Evolutionary conservation across 805 yeast species (phyloP), one percentile per base, ranked within the genome.

Genomic region (Phaffomyces antillensis): DNA sequence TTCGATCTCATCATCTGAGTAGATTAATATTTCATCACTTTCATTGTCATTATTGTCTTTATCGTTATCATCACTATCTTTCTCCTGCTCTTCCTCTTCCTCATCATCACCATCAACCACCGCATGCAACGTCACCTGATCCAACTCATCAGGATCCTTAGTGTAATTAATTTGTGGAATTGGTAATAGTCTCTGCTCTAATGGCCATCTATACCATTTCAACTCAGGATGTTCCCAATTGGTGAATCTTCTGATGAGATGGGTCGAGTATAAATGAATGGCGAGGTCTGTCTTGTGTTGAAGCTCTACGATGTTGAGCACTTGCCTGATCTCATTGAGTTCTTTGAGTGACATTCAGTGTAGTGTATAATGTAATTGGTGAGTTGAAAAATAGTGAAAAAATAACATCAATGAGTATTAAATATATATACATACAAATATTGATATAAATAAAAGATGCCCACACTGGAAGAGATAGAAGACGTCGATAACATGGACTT

Each of bases 401-500:
- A n/a, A n/a, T n/a, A 16, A 20, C 6, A 20, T 20, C 23, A 20
- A 20, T 20, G 23, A 20, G 23, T n/a, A n/a, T n/a, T n/a, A n/a
- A n/a, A n/a, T n/a, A n/a, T n/a, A n/a, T n/a, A n/a, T n/a, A n/a
- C n/a, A n/a, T n/a, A n/a, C n/a, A n/a, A n/a, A n/a, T n/a, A n/a
- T n/a, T n/a, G n/a, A n/a, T n/a, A n/a, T n/a, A n/a, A n/a, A n/a
- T n/a, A n/a, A n/a, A n/a, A n/a, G n/a, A 81, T 79, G 81, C 93
- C 95, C 12, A 70, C 68, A 31, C 62, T 85, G 45, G 95, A 85
- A 61, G 90, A 84, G 54, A 79, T 85, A 46, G 95, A 86, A 52
- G 90, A 83, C 55, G 80, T 91, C 65, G 97, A 90, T 60, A 82
- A 89, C 67, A 72, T 88, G 80, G 96, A 91, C 56, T 83, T 87